Base-by-base conservation (phyloP, 1,284 basidiomycete species). In the Cystobasidium sp. region DNA sequence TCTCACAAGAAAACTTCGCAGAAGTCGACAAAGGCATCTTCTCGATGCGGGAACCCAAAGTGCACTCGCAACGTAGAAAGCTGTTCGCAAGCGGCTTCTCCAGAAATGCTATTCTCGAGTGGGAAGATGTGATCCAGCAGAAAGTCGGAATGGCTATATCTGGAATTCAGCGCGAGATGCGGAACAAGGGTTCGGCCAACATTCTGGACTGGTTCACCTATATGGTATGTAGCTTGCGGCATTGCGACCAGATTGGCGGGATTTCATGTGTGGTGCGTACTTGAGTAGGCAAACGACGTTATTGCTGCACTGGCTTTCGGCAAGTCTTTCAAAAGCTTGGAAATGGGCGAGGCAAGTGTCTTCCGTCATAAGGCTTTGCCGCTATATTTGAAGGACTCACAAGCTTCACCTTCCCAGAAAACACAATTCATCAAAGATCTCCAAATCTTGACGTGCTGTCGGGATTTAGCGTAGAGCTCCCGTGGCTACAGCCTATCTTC, bases 161-260 rank as follows among this genome's bases (percentile, higher is more conserved):
- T 14, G 66, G 66, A 22, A 53, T 68, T 4, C 22, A 31, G 66
- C 22, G 53, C 12, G 66, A 68, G 18, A 6, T 41, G 9, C 7
- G 1, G 43, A 55, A 9, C 12, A 43, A 68, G 5, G 66, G 66
- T 12, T 56, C 22, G 24, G 51, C 66, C 10, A 68, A 68, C 24
- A 44, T 68, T 18, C n/a, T 68, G 51, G 66, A 8, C 43, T 68
- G 66, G 66, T 68, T 56, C 41, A 68, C 66, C n/a, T 68, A 41
- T 39, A 68, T 68, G 66, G 66, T 55, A 41, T 43, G 66, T 63
- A 10, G 46, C 39, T 10, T 18, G 3, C 14, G 14, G 20, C 9
- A 44, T n/a, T n/a, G 9, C 37, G 16, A 37, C n/a, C 18, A 14
- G 43, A 10, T 39, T 14, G 47, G 31, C 31, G 31, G 31, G 31